Base-by-base conservation (phyloP, 805 yeast genomes). In the Yarrowia osloensis region DNA sequence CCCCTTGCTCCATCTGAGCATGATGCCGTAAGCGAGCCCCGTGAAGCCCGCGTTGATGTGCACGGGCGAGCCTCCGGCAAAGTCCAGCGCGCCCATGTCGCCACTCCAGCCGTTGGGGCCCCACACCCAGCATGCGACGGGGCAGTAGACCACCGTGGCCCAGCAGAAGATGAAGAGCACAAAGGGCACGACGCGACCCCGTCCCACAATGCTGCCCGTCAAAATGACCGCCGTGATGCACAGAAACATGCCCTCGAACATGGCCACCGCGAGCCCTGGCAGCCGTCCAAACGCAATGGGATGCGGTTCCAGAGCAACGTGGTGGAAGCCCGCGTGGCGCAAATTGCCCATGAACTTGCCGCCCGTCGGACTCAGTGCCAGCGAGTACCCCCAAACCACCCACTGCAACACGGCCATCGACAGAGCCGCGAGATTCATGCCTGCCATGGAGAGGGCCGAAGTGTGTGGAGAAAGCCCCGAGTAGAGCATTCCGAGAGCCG, bases 31-130 rank as follows among this genome's bases (percentile, higher is more conserved):
- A 49, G 90, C 89, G 70, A 88, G 79, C 50, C 91, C 91, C 67
- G 88, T 86, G 70, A 84, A 83, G 67, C 92, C 92, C 5, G 90
- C 84, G 72, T 87, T 82, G 75, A 85, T 84, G 77, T 88, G 92
- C 65, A 88, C 91, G 63, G 90, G 90, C 67, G 90, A 89, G 66
- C 91, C 91, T 71, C 92, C 92, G 8, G 91, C 91, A 70, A 85
- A 88, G 78, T 88, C 92, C 70, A 86, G 79, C 28, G 85, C 84
- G 66, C 92, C 92, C 70, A 87, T 76, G 44, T 78, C 78, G 70
- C 74, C 77, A 70, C 86, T 81, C 91, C 91, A 88, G 63, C 91
- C 91, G 67, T 81, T 79, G 28, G 79, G 81, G 73, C 87, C 87
- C 92, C 92, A 88, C 46, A 87, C 84, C 91, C 91, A 88, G 79